Conservation (phyloP, 2,329 filamentous ascomycete species). For the Mollisia scopiformis region DNA sequence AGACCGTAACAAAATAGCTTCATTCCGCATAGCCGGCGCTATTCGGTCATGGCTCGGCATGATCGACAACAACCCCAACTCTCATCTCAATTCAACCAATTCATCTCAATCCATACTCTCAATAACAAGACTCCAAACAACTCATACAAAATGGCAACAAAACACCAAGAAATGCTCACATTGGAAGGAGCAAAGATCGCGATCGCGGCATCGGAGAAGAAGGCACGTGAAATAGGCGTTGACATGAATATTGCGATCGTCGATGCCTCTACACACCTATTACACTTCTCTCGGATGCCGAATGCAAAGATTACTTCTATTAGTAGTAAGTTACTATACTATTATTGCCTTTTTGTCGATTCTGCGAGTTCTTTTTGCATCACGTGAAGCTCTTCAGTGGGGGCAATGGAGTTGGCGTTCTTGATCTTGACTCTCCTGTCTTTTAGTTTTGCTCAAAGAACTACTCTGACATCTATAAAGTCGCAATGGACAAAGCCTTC, state of each 20-base stretch:
- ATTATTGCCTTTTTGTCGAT: not conserved
- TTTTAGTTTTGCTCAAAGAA: not conserved
- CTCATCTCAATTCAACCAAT: not conserved
- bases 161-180: slow-evolving; percentile 29
- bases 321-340: slow-evolving; percentile 18
- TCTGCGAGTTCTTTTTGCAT: not conserved
- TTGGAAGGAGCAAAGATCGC: slow-evolving; percentile 32
- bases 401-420: not conserved
- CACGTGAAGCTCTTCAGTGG: not conserved
- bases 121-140: no score
- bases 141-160: slow-evolving; percentile 21
- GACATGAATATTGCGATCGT: slow-evolving; percentile 36
- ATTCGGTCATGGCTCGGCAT: not conserved
- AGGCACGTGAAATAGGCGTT: slow-evolving; percentile 28
- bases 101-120: not conserved
- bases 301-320: slow-evolving; percentile 31
- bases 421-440: not conserved
- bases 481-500: slow-evolving; percentile 50
- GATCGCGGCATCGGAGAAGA: slow-evolving; percentile 27
- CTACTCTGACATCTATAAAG: not conserved
- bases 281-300: slow-evolving; percentile 31
- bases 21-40: not conserved
- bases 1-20: no score
- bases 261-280: slow-evolving; percentile 30
- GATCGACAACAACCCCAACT: not conserved